Base-by-base conservation (phyloP, 2,329 filamentous ascomycete species). In the Didymella arachidicola region DNA sequence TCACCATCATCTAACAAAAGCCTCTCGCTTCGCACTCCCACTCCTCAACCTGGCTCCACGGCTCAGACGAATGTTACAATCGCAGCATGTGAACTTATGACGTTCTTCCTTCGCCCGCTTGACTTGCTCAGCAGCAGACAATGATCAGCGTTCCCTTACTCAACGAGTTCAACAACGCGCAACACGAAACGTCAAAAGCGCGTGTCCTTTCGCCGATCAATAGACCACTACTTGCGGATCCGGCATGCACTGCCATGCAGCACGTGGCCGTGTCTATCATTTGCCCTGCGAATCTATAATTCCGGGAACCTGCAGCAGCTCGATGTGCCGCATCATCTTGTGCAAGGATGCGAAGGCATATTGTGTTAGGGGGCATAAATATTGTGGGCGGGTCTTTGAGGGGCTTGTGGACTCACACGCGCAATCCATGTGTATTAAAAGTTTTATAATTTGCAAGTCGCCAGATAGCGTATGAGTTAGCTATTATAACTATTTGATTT, bases 281-380 rank as follows among this genome's bases (percentile, higher is more conserved):
- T 51, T 54, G 27, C 56, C 44, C 32, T 59, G 50, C 56, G 56
- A 59, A 42, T 54, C 25, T 46, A 54, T 59, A 39, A 2, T 59
- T 59, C 51, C 56, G 51, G 50, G 27, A 52, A 45, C 52, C 59
- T 61, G 59, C 45, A 50, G 53, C 47, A 44, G 32, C 42, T 39
- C 39, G 18, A 2, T 46, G 54, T 18, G 46, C 34, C 22, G 42
- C 10, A 29, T 2, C 16, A 22, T 47, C 42, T 42, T 16, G 7
- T 57, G 47, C 48, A 52, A 38, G 54, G 34, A 57, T 43, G 34
- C 47, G 47, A 5, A 25, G 12, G 27, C 12, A n/a, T n/a, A n/a
- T n/a, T n/a, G n/a, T n/a, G n/a, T n/a, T n/a, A n/a, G n/a, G n/a
- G n/a, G n/a, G n/a, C n/a, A n/a, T n/a, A n/a, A n/a, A n/a, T n/a